Conservation (phyloP, 1,284 basidiomycete species). For the Inonotus obliquus region DNA sequence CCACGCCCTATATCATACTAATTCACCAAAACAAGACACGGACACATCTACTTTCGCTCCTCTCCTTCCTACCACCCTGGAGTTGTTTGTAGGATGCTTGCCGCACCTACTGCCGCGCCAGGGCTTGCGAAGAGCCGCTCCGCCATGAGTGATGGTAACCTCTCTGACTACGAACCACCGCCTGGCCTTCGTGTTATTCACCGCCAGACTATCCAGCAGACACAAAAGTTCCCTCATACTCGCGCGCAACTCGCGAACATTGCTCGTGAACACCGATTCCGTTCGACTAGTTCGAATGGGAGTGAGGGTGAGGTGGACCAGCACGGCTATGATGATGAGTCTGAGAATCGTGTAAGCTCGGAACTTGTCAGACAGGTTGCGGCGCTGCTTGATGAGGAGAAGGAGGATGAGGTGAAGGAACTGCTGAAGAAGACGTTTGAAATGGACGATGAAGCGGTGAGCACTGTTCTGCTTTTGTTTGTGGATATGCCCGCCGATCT, state of each 20-base stretch:
- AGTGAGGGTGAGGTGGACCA: slow-evolving; percentile 42
- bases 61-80: not conserved
- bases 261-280: slow-evolving; percentile 57
- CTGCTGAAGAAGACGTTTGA: slow-evolving; percentile 67
- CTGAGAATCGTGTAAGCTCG: slow-evolving; percentile 46
- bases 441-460: slow-evolving; percentile 73
- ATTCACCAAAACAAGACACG: too few relatives aligned
- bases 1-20: not conserved
- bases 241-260: slow-evolving; percentile 70
- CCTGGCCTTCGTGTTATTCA: not conserved
- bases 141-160: not conserved
- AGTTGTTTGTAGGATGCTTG: not conserved
- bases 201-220: slow-evolving; percentile 3
- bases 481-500: slow-evolving; percentile 4
- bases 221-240: slow-evolving; percentile 65
- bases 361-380: slow-evolving; percentile 67
- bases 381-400: slow-evolving; percentile 68
- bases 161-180: not conserved
- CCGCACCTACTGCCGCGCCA: not conserved
- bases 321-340: slow-evolving; percentile 35
- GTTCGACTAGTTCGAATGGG: not conserved
- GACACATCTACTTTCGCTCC: not conserved
- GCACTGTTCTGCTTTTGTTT: slow-evolving; percentile 20
- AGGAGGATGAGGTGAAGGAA: slow-evolving; percentile 79
- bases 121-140: not conserved